These are phyloP conservation scores for Kodamaea fungicola DNA, from an alignment of 1,139 yeast species.

Conservation along the genomic window DNA sequence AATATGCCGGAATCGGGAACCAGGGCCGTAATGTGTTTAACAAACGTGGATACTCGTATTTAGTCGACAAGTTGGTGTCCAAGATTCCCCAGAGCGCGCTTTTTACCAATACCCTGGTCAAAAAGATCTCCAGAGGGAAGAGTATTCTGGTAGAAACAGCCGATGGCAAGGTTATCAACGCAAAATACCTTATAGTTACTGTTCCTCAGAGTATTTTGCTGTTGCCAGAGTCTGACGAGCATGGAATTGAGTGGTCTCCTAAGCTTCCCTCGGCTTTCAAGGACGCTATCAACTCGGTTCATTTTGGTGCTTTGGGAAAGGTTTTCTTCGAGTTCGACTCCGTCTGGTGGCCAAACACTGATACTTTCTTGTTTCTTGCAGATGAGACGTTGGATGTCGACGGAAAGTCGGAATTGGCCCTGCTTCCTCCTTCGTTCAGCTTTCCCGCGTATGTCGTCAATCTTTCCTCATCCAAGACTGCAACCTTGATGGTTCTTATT, in stretches of 20 bases:
- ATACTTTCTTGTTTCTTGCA: constrained; percentile 50
- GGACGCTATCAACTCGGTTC: constrained; percentile 47
- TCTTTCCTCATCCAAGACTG: constrained; percentile 17
- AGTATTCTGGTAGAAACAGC: constrained; percentile 4
- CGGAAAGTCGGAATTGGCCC: background rate
- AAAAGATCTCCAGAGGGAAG: constrained; percentile 28
- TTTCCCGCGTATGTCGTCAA: constrained; percentile 32
- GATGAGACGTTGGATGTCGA: constrained; percentile 12
- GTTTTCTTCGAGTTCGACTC: constrained; percentile 67
- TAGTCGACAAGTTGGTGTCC: constrained; percentile 43
- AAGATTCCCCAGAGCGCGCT: constrained; percentile 41
- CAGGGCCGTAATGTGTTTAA: constrained; percentile 75
- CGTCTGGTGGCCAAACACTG: constrained; percentile 60
- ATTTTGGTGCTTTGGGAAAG: constrained; percentile 75
- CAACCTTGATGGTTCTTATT: constrained; percentile 55
- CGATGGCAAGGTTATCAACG: constrained; percentile 18
- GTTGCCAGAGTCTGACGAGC: constrained; percentile 29
- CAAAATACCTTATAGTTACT: constrained; percentile 63
- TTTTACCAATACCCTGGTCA: constrained; percentile 45
- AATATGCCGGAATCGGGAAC: constrained; percentile 61
- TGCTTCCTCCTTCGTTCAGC: constrained; percentile 25
- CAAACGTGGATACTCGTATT: constrained; percentile 51
- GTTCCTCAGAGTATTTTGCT: constrained; percentile 71
- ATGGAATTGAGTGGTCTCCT: constrained; percentile 59
- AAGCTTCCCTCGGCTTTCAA: constrained; percentile 46